These are phyloP conservation scores for Cercospora sesami DNA, from an alignment of 2,329 filamentous ascomycete species.

Conservation along the genomic window DNA sequence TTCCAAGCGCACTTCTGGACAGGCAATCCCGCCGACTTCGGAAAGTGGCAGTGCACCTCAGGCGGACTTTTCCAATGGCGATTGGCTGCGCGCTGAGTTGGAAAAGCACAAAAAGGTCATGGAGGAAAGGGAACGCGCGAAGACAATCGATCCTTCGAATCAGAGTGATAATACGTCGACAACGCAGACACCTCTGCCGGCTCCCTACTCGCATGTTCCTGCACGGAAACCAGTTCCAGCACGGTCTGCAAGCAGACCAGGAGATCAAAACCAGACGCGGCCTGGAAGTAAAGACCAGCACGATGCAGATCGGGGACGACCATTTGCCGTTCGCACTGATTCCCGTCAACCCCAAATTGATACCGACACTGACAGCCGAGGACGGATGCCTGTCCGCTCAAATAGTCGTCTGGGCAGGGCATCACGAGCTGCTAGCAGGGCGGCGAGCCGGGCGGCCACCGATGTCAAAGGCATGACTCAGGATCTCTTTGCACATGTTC, in stretches of 20 bases:
- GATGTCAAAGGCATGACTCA: slow-evolving; percentile 28
- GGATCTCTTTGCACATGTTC: slow-evolving; percentile 23
- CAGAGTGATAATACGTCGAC: slow-evolving; percentile 12
- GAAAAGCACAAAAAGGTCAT: slow-evolving; percentile 41
- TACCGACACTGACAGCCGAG: slow-evolving; percentile 21
- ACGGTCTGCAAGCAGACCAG: slow-evolving; percentile 22
- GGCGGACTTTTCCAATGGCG: slow-evolving; percentile 42
- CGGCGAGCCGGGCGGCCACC: slow-evolving; percentile 23
- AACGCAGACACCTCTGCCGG: slow-evolving; percentile 4
- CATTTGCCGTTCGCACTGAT: slow-evolving; percentile 16
- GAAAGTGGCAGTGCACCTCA: slow-evolving; percentile 37
- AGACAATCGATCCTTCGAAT: slow-evolving; percentile 17
- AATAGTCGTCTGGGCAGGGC: slow-evolving; percentile 22
- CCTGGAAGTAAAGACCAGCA: slow-evolving; percentile 8
- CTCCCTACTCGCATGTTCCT: slow-evolving; percentile 25
- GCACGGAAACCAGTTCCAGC: slow-evolving; percentile 32
- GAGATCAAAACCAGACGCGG: slow-evolving; percentile 12
- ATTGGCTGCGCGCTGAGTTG: slow-evolving; percentile 48
- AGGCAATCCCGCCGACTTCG: slow-evolving; percentile 31
- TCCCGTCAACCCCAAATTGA: slow-evolving; percentile 6
- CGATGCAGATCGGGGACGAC: slow-evolving; percentile 14
- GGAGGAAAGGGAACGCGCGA: slow-evolving; percentile 24
- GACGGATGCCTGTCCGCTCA: slow-evolving; percentile 19
- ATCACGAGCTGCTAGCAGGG: slow-evolving; percentile 24
- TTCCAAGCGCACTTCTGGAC: slow-evolving; percentile 46